phyloP scores from a whole-genome alignment of 805 yeast species.

The Naumovozyma castellii region DNA sequence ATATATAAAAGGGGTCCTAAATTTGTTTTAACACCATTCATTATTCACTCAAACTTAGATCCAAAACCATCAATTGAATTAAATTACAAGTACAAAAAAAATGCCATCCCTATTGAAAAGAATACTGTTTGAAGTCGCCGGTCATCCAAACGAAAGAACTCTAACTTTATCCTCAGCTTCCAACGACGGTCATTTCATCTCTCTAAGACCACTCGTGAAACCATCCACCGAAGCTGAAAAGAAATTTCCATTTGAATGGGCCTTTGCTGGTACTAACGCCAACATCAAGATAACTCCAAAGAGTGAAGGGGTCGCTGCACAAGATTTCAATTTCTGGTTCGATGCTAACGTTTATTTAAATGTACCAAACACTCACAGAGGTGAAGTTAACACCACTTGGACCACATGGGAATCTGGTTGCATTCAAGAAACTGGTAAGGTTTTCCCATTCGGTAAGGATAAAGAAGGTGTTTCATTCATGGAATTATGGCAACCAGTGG shows the following conservation, averaged over 20 bases:
- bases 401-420: slow-evolving; percentile 27
- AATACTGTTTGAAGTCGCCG: slow-evolving; percentile 23
- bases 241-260: slow-evolving; percentile 49
- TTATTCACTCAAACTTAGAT: neutral
- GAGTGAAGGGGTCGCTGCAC: slow-evolving; percentile 10
- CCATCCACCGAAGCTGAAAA: slow-evolving; percentile 20
- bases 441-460: slow-evolving; percentile 25
- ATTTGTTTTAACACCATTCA: too few relatives aligned
- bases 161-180: slow-evolving; percentile 25
- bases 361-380: slow-evolving; percentile 23
- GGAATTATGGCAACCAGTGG: slow-evolving; percentile 32
- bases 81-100: too few relatives aligned
- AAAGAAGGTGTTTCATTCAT: slow-evolving; percentile 22
- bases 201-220: slow-evolving; percentile 31
- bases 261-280: slow-evolving; percentile 42
- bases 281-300: slow-evolving; percentile 28
- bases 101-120: slow-evolving; percentile 29
- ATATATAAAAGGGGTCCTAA: too few relatives aligned
- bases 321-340: slow-evolving; percentile 24
- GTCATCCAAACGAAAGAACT: slow-evolving; percentile 24
- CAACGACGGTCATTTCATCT: slow-evolving; percentile 28
- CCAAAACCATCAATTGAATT: too few relatives aligned
- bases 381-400: slow-evolving; percentile 26
- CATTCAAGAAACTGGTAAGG: slow-evolving; percentile 27
- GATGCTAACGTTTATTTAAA: slow-evolving; percentile 25